Percentiles rank a stretch among this genome's conserved stretches.
phyloP scores from a whole-genome alignment of 2,329 filamentous ascomycete species.

The Hymenoscyphus infarciens region DNA sequence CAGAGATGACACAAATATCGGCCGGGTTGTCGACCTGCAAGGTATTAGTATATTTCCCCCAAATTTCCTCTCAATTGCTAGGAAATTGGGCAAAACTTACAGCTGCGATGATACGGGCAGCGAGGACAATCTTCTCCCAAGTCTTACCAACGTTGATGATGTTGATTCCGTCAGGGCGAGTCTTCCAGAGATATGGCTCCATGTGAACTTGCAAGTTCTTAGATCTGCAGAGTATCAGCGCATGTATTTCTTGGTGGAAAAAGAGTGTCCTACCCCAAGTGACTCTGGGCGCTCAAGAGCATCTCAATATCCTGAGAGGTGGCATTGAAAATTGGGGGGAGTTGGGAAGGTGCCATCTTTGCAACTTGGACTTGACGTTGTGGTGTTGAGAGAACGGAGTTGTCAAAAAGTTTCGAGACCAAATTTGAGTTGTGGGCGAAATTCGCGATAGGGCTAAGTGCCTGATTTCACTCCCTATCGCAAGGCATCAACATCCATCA shows the following conservation, averaged over 20 bases:
- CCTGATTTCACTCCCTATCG: constrained; percentile 16
- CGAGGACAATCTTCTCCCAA: constrained; percentile 99
- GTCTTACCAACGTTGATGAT: constrained; percentile 99
- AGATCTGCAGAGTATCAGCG: constrained; percentile 42
- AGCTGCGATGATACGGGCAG: constrained; percentile 96
- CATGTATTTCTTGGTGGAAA: neutral
- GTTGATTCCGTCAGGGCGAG: constrained; percentile 96
- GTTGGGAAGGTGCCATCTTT: constrained; percentile 94
- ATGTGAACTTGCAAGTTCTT: constrained; percentile 99
- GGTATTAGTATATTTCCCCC: neutral
- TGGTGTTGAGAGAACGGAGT: constrained; percentile 25
- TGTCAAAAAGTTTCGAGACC: constrained; percentile 10
- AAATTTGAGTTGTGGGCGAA: constrained; percentile 8
- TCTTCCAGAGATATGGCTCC: constrained; percentile 99
- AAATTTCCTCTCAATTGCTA: neutral
- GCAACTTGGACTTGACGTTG: constrained; percentile 51
- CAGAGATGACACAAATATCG: constrained; percentile 98
- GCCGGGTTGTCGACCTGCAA: constrained; percentile 89
- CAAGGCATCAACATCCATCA: constrained; percentile 15
- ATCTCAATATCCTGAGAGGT: constrained; percentile 98
- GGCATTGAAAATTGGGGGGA: constrained; percentile 93
- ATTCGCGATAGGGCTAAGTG: constrained; percentile 7
- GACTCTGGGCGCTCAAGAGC: constrained; percentile 94
- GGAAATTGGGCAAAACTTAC: neutral
- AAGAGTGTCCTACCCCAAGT: constrained; percentile 62